phyloP scores from a whole-genome alignment of 2,329 filamentous ascomycete genomes.

The Neofusicoccum cordaticola region DNA sequence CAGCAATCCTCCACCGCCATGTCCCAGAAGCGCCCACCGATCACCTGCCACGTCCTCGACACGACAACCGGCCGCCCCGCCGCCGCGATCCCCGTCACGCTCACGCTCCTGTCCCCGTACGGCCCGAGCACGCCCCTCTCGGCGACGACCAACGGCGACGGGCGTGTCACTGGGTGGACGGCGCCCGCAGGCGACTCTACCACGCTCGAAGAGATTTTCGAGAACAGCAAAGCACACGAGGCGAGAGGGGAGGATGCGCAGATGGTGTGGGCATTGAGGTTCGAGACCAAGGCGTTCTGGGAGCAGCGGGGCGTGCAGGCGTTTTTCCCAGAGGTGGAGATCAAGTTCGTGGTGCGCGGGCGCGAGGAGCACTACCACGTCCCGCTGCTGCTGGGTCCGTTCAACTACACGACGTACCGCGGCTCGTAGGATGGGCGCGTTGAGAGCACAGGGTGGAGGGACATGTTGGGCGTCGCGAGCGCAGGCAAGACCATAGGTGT shows the following conservation, averaged over 20 bases:
- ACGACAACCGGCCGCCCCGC: conserved; percentile 72
- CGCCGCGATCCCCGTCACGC: conserved; percentile 62
- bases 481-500: not conserved
- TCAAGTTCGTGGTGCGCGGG: conserved; percentile 51
- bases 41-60: conserved; percentile 86
- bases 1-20: conserved; percentile 11
- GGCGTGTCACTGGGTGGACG: conserved; percentile 66
- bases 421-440: conserved; percentile 56
- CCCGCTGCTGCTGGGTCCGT: conserved; percentile 72
- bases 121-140: conserved; percentile 27
- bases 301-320: conserved; percentile 54
- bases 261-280: conserved; percentile 66
- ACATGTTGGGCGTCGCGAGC: not conserved
- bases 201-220: conserved; percentile 16
- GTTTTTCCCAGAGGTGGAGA: conserved; percentile 57
- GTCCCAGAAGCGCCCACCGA: conserved; percentile 46
- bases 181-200: conserved; percentile 9
- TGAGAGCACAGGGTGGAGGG: not conserved
- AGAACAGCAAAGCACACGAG: conserved; percentile 21
- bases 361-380: conserved; percentile 71
- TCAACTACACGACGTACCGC: conserved; percentile 78
- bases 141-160: conserved; percentile 68
- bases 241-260: conserved; percentile 32
- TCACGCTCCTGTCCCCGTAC: conserved; percentile 47
- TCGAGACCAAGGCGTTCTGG: conserved; percentile 72